A percentile compares a stretch with the other conserved stretches of the same genome.
Evolutionary conservation across 208 protist genomes (phyloP).

Genomic region (Kentomonas sorsogonicus): DNA sequence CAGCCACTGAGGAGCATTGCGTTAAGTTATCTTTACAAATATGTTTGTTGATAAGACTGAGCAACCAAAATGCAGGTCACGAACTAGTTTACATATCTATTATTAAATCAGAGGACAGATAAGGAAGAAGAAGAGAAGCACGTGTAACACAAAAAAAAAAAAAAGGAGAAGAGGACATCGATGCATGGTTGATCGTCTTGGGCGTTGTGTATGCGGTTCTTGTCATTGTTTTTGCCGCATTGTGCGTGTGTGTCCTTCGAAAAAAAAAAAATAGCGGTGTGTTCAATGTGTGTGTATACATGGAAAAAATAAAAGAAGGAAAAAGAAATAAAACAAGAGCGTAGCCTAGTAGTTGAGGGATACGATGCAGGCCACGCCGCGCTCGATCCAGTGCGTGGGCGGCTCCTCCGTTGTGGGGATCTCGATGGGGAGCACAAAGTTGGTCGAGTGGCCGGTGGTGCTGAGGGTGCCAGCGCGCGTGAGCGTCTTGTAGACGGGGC

Average conservation of each 20-base stretch:
- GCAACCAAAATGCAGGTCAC: no score
- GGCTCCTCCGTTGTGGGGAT: slow-evolving; percentile 86
- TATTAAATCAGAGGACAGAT: no score
- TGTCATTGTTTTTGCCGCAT: no score
- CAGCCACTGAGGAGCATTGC: no score
- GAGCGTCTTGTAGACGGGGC: slow-evolving; percentile 96
- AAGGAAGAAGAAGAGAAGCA: not conserved
- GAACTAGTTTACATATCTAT: no score
- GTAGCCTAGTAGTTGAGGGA: slow-evolving; percentile 77
- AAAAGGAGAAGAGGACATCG: not conserved
- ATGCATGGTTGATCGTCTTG: no score
- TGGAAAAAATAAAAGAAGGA: slow-evolving; percentile 2
- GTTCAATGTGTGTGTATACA: slow-evolving; percentile 1
- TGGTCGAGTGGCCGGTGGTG: slow-evolving; percentile 98
- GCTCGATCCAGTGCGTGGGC: slow-evolving; percentile 94
- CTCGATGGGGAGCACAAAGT: slow-evolving; percentile 96
- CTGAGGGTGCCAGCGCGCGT: slow-evolving; percentile 93
- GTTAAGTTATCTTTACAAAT: no score
- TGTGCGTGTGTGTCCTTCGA: not conserved
- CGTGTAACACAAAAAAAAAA: slow-evolving; percentile 4
- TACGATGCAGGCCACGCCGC: slow-evolving; percentile 88
- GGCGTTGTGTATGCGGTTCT: no score
- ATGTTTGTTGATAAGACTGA: no score
- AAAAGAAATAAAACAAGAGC: slow-evolving; percentile 11
- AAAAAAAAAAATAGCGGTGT: not conserved